These are phyloP conservation scores for Diversispora epigaea DNA, from an alignment of 192 early-diverging fungal species.

Conservation along the genomic window DNA sequence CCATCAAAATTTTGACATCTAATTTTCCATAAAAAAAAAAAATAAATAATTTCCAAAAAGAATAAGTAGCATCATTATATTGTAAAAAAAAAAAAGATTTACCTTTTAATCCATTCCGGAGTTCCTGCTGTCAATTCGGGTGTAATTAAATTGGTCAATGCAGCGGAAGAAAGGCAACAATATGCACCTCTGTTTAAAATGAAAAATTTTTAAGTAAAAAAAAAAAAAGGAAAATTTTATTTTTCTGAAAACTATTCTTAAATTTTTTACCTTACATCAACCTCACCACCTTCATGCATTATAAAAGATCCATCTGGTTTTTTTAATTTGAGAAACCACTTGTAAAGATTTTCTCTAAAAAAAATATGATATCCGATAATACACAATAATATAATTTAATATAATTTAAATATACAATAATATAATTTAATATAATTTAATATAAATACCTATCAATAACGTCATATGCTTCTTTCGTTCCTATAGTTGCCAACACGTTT, in stretches of 20 bases:
- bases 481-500: constrained; percentile 76
- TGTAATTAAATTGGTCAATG: constrained; percentile 81
- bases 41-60: constrained; percentile 11
- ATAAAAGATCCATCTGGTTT: constrained; percentile 83
- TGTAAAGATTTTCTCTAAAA: constrained; percentile 57
- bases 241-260: not conserved
- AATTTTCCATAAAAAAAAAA: not conserved
- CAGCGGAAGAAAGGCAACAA: constrained; percentile 78
- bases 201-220: not conserved
- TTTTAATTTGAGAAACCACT: constrained; percentile 82
- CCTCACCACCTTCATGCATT: constrained; percentile 91
- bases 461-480: constrained; percentile 68
- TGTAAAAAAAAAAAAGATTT: constrained; percentile 33
- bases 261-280: constrained; percentile 70
- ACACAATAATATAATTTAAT: not conserved
- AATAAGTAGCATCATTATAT: not conserved
- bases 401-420: too few relatives aligned
- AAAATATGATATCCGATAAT: too few relatives aligned
- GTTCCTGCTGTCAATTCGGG: constrained; percentile 67
- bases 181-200: constrained; percentile 64
- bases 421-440: not conserved
- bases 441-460: constrained; percentile 54
- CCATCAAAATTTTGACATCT: constrained; percentile 91
- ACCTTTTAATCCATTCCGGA: constrained; percentile 66
- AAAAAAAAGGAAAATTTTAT: not conserved